A percentile compares a stretch with the other conserved stretches of the same genome.
phyloP scores from a whole-genome alignment of 768 basidiomycete genomes.

The Kwoniella sp. region DNA sequence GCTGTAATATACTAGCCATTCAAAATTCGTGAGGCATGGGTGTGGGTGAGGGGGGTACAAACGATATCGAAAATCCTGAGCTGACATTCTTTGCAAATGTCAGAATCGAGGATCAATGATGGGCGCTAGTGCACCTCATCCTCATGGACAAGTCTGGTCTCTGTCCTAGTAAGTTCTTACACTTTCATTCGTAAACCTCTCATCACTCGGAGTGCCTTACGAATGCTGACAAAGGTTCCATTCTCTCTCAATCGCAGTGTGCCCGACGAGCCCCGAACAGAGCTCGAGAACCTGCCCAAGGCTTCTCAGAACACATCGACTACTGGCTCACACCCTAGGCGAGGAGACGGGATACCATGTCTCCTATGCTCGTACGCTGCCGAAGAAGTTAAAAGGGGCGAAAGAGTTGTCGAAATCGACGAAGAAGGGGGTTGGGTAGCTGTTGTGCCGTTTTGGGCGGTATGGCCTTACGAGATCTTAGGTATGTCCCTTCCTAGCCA shows the following conservation, averaged over 20 bases:
- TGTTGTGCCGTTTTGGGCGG: constrained; percentile 92
- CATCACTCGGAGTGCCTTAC: not conserved
- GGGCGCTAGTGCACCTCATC: constrained; percentile 94
- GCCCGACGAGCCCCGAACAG: constrained; percentile 60
- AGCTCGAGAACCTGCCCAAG: constrained; percentile 62
- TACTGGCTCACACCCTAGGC: constrained; percentile 32
- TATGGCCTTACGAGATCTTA: constrained; percentile 89
- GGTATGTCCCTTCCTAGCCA: constrained; percentile 7
- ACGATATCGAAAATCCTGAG: too few species aligned
- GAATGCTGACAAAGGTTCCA: not conserved
- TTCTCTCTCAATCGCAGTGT: constrained; percentile 28
- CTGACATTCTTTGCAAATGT: not conserved
- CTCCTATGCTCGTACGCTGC: constrained; percentile 81
- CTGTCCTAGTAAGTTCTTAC: not conserved
- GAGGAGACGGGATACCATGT: constrained; percentile 58
- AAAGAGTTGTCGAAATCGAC: constrained; percentile 63
- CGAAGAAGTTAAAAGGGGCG: constrained; percentile 63
- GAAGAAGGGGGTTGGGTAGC: constrained; percentile 72
- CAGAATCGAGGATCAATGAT: constrained; percentile 91
- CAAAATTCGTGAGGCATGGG: too few species aligned
- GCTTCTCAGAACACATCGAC: constrained; percentile 56
- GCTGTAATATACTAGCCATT: too few species aligned
- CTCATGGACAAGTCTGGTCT: constrained; percentile 69
- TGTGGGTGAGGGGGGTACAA: not conserved
- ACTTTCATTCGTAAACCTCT: not conserved